Evolutionary conservation across 805 yeast species (phyloP).

Genomic region (Metschnikowia kofuensis): DNA sequence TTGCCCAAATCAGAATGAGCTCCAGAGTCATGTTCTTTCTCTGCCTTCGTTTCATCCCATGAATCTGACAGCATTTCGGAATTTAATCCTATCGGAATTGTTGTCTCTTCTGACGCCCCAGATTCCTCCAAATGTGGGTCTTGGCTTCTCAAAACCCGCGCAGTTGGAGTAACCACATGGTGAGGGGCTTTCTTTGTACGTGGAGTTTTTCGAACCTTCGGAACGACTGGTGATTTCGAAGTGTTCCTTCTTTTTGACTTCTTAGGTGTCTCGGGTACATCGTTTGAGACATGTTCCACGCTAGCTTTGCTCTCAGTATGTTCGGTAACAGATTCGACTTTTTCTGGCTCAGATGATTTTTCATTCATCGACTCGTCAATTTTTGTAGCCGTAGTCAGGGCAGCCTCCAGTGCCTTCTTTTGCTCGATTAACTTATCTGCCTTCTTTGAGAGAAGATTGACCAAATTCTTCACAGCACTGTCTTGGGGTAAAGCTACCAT

Average conservation of each 20-base stretch:
- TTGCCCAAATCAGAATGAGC: neutral
- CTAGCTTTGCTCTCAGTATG: neutral
- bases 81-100: too few species aligned
- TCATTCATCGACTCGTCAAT: too few species aligned
- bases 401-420: neutral
- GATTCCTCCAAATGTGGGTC: neutral
- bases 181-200: neutral
- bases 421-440: constrained; percentile 1
- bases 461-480: neutral
- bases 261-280: neutral
- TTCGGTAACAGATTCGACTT: too few species aligned
- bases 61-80: neutral
- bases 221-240: neutral
- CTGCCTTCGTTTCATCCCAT: neutral
- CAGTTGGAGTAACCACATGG: neutral
- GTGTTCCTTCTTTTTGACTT: neutral
- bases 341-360: too few species aligned
- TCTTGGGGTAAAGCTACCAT: neutral
- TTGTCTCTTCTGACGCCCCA: neutral
- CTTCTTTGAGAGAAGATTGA: neutral
- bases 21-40: neutral
- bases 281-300: neutral
- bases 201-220: neutral
- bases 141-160: neutral
- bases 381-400: too few species aligned